Percentiles rank a stretch among this genome's conserved stretches.
Conservation (phyloP, 805 yeast genomes). For the Schizosaccharomyces cryophilus region DNA sequence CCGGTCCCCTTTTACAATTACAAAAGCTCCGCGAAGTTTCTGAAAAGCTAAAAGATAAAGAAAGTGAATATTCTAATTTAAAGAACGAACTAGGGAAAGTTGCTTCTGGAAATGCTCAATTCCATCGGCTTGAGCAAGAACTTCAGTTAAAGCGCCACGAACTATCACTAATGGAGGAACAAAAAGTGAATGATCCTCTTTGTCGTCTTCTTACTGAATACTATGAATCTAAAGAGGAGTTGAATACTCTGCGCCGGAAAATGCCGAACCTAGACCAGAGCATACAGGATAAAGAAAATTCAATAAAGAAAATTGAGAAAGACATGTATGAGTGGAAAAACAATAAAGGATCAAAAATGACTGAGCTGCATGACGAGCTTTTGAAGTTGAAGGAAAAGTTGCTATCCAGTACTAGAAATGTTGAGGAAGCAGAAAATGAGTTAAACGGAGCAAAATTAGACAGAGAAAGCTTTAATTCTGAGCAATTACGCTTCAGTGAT, state of each 20-base stretch:
- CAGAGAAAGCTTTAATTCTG: neutral
- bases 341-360: constrained; percentile 61
- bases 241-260: constrained; percentile 18
- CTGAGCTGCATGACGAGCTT: constrained; percentile 29
- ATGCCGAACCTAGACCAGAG: constrained; percentile 18
- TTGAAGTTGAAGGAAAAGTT: constrained; percentile 18
- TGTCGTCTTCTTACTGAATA: constrained; percentile 9
- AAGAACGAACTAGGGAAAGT: neutral
- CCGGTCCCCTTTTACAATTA: constrained; percentile 35
- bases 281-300: constrained; percentile 16
- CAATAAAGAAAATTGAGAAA: constrained; percentile 30
- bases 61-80: neutral
- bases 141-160: constrained; percentile 15
- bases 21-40: constrained; percentile 34
- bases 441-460: neutral
- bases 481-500: no score
- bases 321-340: constrained; percentile 63
- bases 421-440: constrained; percentile 8
- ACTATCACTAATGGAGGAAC: constrained; percentile 10
- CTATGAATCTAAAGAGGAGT: constrained; percentile 21
- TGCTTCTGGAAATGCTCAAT: neutral
- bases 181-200: constrained; percentile 8
- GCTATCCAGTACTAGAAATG: constrained; percentile 16
- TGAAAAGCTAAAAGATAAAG: constrained; percentile 17
- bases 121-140: constrained; percentile 7